Evolutionary conservation across 2,329 filamentous ascomycete genomes (phyloP).

Genomic region (Rutstroemia sp.): DNA sequence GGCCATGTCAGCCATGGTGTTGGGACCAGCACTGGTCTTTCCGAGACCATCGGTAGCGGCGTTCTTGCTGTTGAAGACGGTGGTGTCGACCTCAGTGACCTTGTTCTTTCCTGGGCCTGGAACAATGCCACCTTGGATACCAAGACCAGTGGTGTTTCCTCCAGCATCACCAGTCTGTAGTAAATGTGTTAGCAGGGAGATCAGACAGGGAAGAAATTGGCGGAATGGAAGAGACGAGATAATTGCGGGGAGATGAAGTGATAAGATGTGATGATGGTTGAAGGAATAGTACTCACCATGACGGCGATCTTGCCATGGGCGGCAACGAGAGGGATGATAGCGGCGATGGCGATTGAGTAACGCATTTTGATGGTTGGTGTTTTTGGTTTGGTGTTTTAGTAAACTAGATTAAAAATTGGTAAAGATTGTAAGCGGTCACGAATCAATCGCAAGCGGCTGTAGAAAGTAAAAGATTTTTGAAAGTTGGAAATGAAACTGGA

Average conservation of each 20-base stretch:
- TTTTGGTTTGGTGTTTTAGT: background rate
- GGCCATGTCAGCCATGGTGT: conserved; percentile 50
- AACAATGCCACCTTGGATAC: conserved; percentile 35
- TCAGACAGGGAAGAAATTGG: background rate
- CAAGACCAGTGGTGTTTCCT: conserved; percentile 37
- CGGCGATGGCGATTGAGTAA: conserved; percentile 31
- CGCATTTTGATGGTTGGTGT: conserved; percentile 18
- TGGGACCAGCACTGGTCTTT: conserved; percentile 46
- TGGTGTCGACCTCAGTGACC: conserved; percentile 39
- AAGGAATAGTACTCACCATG: conserved; percentile 15
- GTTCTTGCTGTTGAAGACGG: conserved; percentile 45
- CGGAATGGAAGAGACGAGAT: background rate
- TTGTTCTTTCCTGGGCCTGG: conserved; percentile 35
- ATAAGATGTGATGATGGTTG: background rate
- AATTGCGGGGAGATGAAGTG: background rate
- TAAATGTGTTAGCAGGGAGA: conserved; percentile 2
- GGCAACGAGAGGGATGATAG: conserved; percentile 47
- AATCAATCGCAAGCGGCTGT: conserved; percentile 26
- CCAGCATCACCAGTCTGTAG: conserved; percentile 31
- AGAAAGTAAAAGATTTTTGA: conserved; percentile 14
- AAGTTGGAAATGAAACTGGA: conserved; percentile 12
- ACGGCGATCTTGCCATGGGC: conserved; percentile 52
- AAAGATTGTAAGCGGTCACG: conserved; percentile 24
- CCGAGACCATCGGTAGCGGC: conserved; percentile 45
- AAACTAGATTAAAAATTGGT: conserved; percentile 10